Conservation (phyloP, 345 rosid species). For the Rhodamnia rubescens region DNA sequence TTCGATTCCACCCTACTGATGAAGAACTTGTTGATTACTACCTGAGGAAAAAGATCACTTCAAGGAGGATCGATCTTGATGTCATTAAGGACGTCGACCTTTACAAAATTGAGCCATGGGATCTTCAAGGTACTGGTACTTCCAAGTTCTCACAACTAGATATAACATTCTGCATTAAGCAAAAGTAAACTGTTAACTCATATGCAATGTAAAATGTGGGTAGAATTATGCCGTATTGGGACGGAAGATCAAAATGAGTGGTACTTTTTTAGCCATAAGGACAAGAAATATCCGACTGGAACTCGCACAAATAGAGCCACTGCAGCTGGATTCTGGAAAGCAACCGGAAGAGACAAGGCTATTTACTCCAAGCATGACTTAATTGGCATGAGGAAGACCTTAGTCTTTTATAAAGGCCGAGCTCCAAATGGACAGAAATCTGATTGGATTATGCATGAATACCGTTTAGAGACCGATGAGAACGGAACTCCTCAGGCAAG, state of each 20-base stretch:
- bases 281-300: conserved; percentile 95
- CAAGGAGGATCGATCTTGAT: conserved; percentile 55
- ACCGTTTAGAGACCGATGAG: conserved; percentile 90
- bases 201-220: not conserved
- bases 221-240: conserved; percentile 80
- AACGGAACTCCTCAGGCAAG: conserved; percentile 69
- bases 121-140: conserved; percentile 46
- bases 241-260: conserved; percentile 84
- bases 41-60: conserved; percentile 52
- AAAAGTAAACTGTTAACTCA: not conserved
- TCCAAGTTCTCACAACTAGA: not conserved
- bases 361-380: conserved; percentile 70
- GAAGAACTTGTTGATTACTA: conserved; percentile 76
- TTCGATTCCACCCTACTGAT: conserved; percentile 74
- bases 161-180: not conserved
- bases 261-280: conserved; percentile 96
- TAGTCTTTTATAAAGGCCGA: conserved; percentile 85
- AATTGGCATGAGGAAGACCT: conserved; percentile 94
- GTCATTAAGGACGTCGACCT: conserved; percentile 75
- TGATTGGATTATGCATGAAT: conserved; percentile 98
- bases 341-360: conserved; percentile 96
- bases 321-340: conserved; percentile 97
- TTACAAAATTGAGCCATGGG: conserved; percentile 81
- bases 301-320: conserved; percentile 97
- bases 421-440: conserved; percentile 96